phyloP scores from a whole-genome alignment of 768 basidiomycete genomes.

The Podaxis sp. region DNA sequence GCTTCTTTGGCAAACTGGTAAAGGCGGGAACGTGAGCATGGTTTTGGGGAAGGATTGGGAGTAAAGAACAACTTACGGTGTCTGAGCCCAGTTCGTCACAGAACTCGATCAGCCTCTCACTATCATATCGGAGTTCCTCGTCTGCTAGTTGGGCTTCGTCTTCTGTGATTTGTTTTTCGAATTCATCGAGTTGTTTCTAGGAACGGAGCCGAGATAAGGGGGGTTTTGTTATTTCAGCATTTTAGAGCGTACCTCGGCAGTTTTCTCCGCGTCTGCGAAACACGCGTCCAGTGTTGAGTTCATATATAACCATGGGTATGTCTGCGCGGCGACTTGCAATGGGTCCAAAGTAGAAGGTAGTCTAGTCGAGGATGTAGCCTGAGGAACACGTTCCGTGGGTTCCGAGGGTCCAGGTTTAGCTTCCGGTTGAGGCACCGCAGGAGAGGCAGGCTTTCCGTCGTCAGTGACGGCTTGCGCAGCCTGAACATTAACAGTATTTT shows the following conservation, averaged over 20 bases:
- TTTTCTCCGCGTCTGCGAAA: constrained; percentile 39
- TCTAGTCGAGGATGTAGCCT: constrained; percentile 14
- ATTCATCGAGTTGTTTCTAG: constrained; percentile 38
- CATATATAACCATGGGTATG: constrained; percentile 64
- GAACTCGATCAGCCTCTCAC: constrained; percentile 43
- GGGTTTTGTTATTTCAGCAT: not conserved
- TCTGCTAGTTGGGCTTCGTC: constrained; percentile 45
- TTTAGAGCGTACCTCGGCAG: constrained; percentile 31
- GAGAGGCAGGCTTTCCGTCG: not conserved
- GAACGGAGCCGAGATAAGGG: not conserved
- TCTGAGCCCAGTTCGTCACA: constrained; percentile 43
- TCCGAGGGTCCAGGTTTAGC: not conserved
- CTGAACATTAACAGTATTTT: not conserved
- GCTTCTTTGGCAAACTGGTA: constrained; percentile 43
- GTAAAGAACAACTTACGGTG: constrained; percentile 26
- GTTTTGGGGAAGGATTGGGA: not conserved
- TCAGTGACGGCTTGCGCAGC: not conserved
- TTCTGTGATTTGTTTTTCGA: constrained; percentile 30
- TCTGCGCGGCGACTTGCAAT: constrained; percentile 50
- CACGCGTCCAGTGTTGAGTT: constrained; percentile 53
- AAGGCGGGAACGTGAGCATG: not conserved
- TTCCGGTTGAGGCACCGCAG: not conserved
- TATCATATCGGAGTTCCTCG: constrained; percentile 39
- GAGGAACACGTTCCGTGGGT: not conserved
- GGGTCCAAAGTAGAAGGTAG: constrained; percentile 35